Evolutionary conservation across 2,329 filamentous ascomycete species (phyloP).

Genomic region (Sphaerostilbella broomeana): DNA sequence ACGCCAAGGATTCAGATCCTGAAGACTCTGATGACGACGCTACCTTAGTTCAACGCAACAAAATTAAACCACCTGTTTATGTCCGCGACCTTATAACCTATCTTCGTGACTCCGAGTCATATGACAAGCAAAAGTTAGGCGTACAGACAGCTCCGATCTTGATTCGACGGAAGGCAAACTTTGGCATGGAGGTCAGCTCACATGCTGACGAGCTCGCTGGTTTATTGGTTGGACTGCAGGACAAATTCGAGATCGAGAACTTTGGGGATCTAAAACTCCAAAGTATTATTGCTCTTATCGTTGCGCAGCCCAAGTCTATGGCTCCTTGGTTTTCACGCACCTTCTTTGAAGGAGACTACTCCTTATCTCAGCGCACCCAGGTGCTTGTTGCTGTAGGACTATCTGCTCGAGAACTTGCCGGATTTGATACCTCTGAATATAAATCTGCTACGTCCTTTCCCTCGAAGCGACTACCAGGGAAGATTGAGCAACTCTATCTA

Average conservation of each 20-base stretch:
- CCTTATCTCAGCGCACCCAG: constrained; percentile 72
- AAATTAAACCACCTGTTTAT: constrained; percentile 80
- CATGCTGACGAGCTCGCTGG: constrained; percentile 76
- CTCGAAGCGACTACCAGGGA: constrained; percentile 69
- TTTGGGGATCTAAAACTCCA: constrained; percentile 73
- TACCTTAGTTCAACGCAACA: constrained; percentile 76
- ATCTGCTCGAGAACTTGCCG: constrained; percentile 76
- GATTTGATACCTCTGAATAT: constrained; percentile 56
- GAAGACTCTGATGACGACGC: constrained; percentile 94
- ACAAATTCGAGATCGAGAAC: constrained; percentile 73
- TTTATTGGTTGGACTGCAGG: constrained; percentile 70
- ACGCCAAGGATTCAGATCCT: constrained; percentile 79
- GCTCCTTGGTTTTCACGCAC: constrained; percentile 77
- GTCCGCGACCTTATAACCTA: constrained; percentile 76
- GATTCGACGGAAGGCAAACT: constrained; percentile 81
- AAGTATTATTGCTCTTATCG: constrained; percentile 72
- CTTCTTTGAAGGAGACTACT: constrained; percentile 90
- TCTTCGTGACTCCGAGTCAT: constrained; percentile 73
- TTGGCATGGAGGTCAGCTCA: constrained; percentile 80
- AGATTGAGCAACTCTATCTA: constrained; percentile 66
- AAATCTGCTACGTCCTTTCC: constrained; percentile 57
- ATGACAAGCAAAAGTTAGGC: constrained; percentile 76
- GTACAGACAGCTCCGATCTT: constrained; percentile 69
- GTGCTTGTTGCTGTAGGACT: constrained; percentile 78
- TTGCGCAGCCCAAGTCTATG: constrained; percentile 70